A percentile compares a stretch with the other conserved stretches of the same genome.
Evolutionary conservation across 352 stramenopile genomes (phyloP).

Genomic region (Phytophthora multivora): DNA sequence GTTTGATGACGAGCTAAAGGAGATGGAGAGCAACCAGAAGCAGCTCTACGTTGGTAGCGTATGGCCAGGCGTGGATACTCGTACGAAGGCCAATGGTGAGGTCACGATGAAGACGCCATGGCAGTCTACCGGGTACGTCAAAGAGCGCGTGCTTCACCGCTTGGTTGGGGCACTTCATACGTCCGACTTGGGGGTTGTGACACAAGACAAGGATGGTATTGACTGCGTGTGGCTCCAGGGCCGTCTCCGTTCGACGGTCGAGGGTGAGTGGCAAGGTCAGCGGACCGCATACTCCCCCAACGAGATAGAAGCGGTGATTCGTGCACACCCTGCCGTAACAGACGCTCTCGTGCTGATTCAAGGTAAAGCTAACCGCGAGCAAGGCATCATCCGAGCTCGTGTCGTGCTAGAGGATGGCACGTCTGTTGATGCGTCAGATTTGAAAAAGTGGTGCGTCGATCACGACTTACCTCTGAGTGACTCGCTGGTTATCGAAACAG

Average conservation of each 20-base stretch:
- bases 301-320: constrained; percentile 48
- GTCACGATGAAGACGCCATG: constrained; percentile 81
- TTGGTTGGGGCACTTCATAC: constrained; percentile 55
- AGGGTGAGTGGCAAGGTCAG: constrained; percentile 40
- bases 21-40: constrained; percentile 44
- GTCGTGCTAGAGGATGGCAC: constrained; percentile 37
- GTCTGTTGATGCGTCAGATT: constrained; percentile 29
- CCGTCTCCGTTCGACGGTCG: constrained; percentile 54
- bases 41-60: constrained; percentile 68
- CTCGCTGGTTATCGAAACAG: constrained; percentile 55
- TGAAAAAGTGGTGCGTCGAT: constrained; percentile 42
- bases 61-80: constrained; percentile 70
- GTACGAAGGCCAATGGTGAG: constrained; percentile 55
- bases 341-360: constrained; percentile 63
- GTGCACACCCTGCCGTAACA: constrained; percentile 47
- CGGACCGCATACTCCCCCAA: constrained; percentile 30
- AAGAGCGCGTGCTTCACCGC: constrained; percentile 47
- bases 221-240: constrained; percentile 70
- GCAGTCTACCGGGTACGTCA: constrained; percentile 81
- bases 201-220: constrained; percentile 26
- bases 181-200: constrained; percentile 56
- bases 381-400: constrained; percentile 38
- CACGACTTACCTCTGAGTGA: constrained; percentile 43
- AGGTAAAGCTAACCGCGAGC: constrained; percentile 8
- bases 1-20: constrained; percentile 43